Conservation (phyloP, 495 filamentous ascomycete genomes). For the Penicillium diatomitis region DNA sequence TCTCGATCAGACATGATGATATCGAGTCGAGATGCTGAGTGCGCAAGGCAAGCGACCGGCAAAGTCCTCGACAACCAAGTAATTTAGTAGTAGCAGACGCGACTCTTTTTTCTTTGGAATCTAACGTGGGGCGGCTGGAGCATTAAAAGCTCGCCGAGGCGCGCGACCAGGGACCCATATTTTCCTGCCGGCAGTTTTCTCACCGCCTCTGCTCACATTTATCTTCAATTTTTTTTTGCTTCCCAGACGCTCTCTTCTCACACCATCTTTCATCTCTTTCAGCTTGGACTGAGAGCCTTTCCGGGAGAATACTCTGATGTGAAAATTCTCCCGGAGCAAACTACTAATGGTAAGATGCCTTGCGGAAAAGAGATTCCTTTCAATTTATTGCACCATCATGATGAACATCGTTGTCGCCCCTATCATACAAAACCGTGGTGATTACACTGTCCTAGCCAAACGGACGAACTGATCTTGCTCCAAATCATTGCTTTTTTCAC, state of each 20-base stretch:
- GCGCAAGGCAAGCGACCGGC: too few species aligned
- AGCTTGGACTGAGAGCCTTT: slow-evolving; percentile 1
- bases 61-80: too few species aligned
- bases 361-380: not conserved
- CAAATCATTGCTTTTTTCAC: slow-evolving; percentile 8
- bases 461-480: slow-evolving; percentile 61
- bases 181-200: slow-evolving; percentile 23
- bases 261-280: slow-evolving; percentile 5
- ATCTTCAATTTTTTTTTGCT: slow-evolving; percentile 18
- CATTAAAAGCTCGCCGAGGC: slow-evolving; percentile 3
- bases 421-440: slow-evolving; percentile 81
- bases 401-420: slow-evolving; percentile 90
- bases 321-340: slow-evolving; percentile 2
- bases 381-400: slow-evolving; percentile 39
- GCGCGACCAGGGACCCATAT: slow-evolving; percentile 12
- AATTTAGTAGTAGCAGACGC: too few species aligned
- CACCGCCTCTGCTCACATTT: slow-evolving; percentile 25
- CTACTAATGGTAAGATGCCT: slow-evolving; percentile 32
- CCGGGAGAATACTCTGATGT: slow-evolving; percentile 8
- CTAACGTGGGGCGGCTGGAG: slow-evolving; percentile 12
- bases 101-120: slow-evolving; percentile 2
- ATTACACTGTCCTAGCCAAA: slow-evolving; percentile 87
- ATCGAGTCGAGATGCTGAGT: too few species aligned
- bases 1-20: slow-evolving; percentile 79
- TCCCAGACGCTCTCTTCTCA: slow-evolving; percentile 15